Conservation (phyloP, 78 protist genomes). For the Isochrysis galbana region DNA sequence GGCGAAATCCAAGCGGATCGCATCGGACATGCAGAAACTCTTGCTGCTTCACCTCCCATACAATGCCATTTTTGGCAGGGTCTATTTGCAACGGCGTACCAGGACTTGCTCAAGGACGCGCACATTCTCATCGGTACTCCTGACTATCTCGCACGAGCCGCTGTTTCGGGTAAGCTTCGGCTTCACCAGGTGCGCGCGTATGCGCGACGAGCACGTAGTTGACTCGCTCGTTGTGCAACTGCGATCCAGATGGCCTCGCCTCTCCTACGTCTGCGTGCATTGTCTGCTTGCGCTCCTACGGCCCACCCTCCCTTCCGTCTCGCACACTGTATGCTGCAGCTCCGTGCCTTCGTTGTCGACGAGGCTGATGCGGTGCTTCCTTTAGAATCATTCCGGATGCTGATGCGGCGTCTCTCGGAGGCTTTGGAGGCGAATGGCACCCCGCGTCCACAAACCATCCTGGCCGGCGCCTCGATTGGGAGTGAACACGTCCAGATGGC, state of each 20-base stretch:
- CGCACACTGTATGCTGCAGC: no score
- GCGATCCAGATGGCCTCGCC: no score
- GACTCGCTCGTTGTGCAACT: no score
- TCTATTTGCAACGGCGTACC: neutral
- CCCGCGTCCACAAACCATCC: neutral
- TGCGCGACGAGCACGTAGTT: no score
- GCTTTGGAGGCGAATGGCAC: neutral
- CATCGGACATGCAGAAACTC: no score
- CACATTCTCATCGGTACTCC: conserved; percentile 2
- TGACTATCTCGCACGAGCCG: neutral
- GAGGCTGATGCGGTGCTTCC: neutral
- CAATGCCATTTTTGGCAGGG: neutral
- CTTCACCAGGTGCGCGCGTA: neutral
- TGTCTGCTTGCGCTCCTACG: no score
- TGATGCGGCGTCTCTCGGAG: neutral
- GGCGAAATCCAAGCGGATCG: no score
- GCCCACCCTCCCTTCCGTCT: no score
- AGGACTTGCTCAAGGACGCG: neutral
- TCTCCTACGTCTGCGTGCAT: no score
- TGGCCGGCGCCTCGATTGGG: neutral
- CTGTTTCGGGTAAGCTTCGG: neutral
- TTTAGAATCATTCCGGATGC: no score
- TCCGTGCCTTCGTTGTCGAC: neutral
- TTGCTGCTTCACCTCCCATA: neutral
- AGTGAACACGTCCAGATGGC: neutral